Evolutionary conservation across 1,284 basidiomycete species (phyloP), one percentile per base, ranked within the genome.

Genomic region (Ganoderma boninense): DNA sequence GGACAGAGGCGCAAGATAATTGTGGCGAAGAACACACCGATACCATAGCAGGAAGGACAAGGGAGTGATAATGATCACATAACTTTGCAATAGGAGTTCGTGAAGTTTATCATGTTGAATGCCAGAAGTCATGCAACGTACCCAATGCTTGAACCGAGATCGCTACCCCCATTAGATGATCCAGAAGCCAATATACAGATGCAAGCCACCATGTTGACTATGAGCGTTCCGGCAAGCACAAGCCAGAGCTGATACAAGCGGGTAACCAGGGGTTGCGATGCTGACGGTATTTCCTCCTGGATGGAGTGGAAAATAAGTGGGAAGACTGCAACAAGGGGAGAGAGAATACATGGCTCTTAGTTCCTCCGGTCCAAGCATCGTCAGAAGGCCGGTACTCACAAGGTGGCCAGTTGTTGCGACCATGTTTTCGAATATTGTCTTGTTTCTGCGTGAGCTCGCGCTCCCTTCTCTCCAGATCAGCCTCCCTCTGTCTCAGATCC

Each of bases 281-380:
- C 90, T 73, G 94, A 90, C 6, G 96, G 93, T 65, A 99, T 97
- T 80, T 99, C 96, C 71, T 94, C 92, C 70, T 86, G 80, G 77
- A 99, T 97, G 69, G 95, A 93, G 82, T 99, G 97, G 84, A 92
- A 98, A 79, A 99, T 92, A 76, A 99, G 84, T 26, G 97, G 97
- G 79, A 92, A 97, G 87, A 97, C 95, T 96, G 81, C 67, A 69
- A 7, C 60, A 23, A 26, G 4, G 56, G 42, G 42, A 14, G 7
- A 40, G 6, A 6, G 32, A 46, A 35, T 38, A 8, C 13, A 43
- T 13, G 11, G 32, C 4, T 23, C 3, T 54, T 35, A 64, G 60
- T 43, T 62, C 23, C 40, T 43, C 23, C 40, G 20, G 20, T 26
- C 61, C 23, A 20, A 10, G n/a, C 29, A 52, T 18, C 20, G 68